Base-by-base conservation (phyloP, 345 rosid species). In the Fremontodendron californicum region DNA sequence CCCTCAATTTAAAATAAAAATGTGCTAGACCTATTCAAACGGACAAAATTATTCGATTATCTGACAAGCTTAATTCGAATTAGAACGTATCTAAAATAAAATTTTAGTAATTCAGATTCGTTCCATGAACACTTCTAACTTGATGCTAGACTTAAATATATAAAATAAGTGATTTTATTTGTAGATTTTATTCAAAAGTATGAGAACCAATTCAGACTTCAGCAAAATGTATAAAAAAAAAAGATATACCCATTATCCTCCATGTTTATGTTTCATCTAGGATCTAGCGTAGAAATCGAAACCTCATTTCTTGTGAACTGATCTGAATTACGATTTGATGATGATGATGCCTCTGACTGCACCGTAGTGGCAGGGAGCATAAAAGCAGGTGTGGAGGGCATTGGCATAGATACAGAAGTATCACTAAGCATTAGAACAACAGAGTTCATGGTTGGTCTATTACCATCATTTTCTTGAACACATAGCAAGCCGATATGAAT, bases 381-480 rank as follows among this genome's bases (percentile, higher is more conserved):
- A 72, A 72, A 72, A 8, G 75, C 75, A 9, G 48, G 75, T 10
- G 16, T 54, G 0, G 75, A 51, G 19, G 76, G 76, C 35, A 6
- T 23, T 16, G 21, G 9, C 18, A 57, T 25, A 1, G 66, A 57
- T 3, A 57, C 3, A 23, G 76, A 73, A 15, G 9, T 0, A 39
- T 57, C 42, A 27, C 35, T 55, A 1, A 54, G 76, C 48, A 55
- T 54, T 9, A 73, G 64, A 55, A 40, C 12, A 10, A 55, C 49
- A 5, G 76, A 35, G 15, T 25, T 21, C 76, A 54, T 73, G 10
- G 76, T 37, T 6, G 76, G 76, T 15, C 76, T 73, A 4, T 3
- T 16, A 6, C 9, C 76, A 35, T 19, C 21, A 8, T 70, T 19
- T 3, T 29, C 74, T 31, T 46, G 74, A 46, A 70, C 54, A 37